Base-by-base conservation (phyloP, 345 rosid species). In the Zanthoxylum bungeanum region DNA sequence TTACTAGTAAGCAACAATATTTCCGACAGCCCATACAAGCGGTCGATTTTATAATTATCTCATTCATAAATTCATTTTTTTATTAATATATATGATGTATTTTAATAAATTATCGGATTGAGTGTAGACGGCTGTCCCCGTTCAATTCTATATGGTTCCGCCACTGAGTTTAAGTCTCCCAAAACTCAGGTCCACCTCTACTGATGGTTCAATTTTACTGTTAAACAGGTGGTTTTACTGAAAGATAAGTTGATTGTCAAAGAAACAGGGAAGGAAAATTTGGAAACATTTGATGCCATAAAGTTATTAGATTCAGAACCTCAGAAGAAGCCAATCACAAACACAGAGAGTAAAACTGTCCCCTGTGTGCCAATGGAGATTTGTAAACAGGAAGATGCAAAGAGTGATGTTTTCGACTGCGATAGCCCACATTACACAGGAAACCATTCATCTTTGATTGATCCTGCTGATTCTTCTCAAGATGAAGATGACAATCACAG, bases 321-420 rank as follows among this genome's bases (percentile, higher is more conserved):
- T 64, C 46, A 66, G 28, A 66, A 73, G 22, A 66, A 73, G 22
- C 37, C 63, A 30, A 6, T 49, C 57, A 24, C 67, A 4, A 39
- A 51, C 60, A 8, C 59, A 7, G 58, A 36, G 8, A 8, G 39
- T 40, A 74, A 66, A 31, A 50, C 53, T 19, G 62, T 31, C 17
- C 36, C 60, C 50, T 63, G 56, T 37, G 60, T 42, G 61, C 64
- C 71, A 63, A 4, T 50, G 59, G 27, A 30, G 74, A 66, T 60
- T 1, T 53, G 51, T 44, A 84, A 82, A 37, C 85, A 78, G 63
- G 84, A 83, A 74, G 85, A 82, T 51, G 84, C 80, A 22, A 75
- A 82, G 64, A 87, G 87, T 58, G 91, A 82, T 28, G 80, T 80
- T 57, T 68, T 77, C 1, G 89, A 88, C 58, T 67, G 85, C 0